Evolutionary conservation across 331 rosid species (phyloP).

Genomic region (Stylosanthes scabra): DNA sequence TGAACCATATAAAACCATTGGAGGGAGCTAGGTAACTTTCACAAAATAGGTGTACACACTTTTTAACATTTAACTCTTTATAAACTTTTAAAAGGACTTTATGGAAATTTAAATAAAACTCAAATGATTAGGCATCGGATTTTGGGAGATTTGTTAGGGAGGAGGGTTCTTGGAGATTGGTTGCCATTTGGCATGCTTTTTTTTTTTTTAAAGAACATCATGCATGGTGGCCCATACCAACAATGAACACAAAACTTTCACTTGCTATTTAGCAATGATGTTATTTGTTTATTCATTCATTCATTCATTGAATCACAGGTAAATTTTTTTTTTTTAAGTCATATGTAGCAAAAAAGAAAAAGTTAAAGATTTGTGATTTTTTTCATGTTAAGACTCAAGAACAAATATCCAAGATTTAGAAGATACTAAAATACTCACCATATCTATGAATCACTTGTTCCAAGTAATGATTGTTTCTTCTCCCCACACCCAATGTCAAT

Average conservation of each 20-base stretch:
- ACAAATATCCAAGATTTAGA: too few relatives aligned
- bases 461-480: background rate
- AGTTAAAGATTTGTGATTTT: too few relatives aligned
- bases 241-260: constrained; percentile 55
- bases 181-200: constrained; percentile 20
- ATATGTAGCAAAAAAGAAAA: too few relatives aligned
- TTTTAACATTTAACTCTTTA: constrained; percentile 33
- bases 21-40: constrained; percentile 41
- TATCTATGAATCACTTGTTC: too few relatives aligned
- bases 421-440: too few relatives aligned
- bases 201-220: too few relatives aligned
- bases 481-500: constrained; percentile 36
- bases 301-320: too few relatives aligned
- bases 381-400: too few relatives aligned
- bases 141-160: constrained; percentile 67
- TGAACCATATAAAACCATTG: constrained; percentile 26
- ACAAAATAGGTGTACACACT: constrained; percentile 30
- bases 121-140: constrained; percentile 70
- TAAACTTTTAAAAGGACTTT: constrained; percentile 31
- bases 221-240: constrained; percentile 64
- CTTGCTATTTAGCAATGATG: constrained; percentile 68
- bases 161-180: constrained; percentile 40
- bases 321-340: too few relatives aligned
- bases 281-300: background rate
- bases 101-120: constrained; percentile 43